Percentiles rank a stretch among this genome's conserved stretches.
These are phyloP conservation scores for Cochlearia excelsa DNA, from an alignment of 345 rosid genomes.

Conservation along the genomic window DNA sequence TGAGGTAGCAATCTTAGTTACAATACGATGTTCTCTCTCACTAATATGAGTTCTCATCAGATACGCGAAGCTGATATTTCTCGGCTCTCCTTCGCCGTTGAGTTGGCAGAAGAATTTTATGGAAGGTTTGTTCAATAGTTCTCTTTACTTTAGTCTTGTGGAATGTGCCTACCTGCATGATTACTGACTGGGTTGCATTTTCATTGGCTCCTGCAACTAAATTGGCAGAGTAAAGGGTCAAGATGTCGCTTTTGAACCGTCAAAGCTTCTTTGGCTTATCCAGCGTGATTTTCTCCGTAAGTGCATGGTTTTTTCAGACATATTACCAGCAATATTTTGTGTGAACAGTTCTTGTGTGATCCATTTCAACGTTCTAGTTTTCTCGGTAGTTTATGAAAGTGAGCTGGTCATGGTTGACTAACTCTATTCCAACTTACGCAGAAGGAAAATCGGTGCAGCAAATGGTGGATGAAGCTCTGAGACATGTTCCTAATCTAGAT, in stretches of 20 bases:
- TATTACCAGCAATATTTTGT: not conserved
- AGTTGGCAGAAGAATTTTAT: conserved; percentile 98
- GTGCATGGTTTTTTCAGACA: conserved; percentile 28
- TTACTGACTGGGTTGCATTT: conserved; percentile 44
- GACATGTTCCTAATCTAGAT: conserved; percentile 66
- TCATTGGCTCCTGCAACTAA: conserved; percentile 38
- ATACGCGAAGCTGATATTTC: conserved; percentile 99
- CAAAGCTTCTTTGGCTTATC: conserved; percentile 92
- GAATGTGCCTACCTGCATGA: not conserved
- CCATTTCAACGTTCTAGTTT: not conserved
- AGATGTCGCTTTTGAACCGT: conserved; percentile 92
- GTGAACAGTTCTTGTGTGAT: not conserved
- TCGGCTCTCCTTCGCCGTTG: conserved; percentile 96
- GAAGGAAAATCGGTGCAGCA: conserved; percentile 92
- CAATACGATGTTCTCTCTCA: not conserved
- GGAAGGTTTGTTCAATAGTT: conserved; percentile 62
- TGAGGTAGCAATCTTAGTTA: not conserved
- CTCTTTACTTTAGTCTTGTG: conserved; percentile 15
- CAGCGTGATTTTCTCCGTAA: conserved; percentile 96
- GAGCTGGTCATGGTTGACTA: not conserved
- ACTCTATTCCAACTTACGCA: conserved; percentile 37
- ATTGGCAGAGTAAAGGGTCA: conserved; percentile 89
- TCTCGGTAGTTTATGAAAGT: not conserved
- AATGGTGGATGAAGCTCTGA: conserved; percentile 93
- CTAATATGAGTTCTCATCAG: conserved; percentile 43